Evolutionary conservation across 2,329 filamentous ascomycete species (phyloP), one percentile per base, ranked within the genome.

Genomic region (Aureobasidium melanogenum): DNA sequence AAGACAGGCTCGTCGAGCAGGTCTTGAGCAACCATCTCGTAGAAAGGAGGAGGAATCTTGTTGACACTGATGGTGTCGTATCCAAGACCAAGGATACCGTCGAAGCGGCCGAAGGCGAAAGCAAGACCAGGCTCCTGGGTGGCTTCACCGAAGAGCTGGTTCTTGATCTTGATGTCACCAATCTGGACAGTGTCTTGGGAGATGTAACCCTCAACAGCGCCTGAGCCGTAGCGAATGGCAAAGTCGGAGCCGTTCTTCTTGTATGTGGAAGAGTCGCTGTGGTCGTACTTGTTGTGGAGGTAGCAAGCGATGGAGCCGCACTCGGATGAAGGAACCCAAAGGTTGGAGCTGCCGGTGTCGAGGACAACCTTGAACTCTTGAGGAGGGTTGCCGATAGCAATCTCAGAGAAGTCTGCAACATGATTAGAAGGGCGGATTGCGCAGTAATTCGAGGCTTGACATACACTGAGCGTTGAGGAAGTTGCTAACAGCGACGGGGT

Each of bases 61-160:
- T 99, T 97, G 71, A 99, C 94, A n/a, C 92, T 92, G 76, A 99
- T 96, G 71, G 88, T 90, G 77, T 97, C 91, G 70, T 89, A 99
- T 64, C 91, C 94, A 64, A 99, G 84, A 72, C 94, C 94, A 64
- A 99, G 80, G 69, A 99, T 99, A 70, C 94, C 94, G 72, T 99
- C 94, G 72, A 99, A 99, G 69, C 91, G 86, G 72, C 94, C 94
- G 71, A 99, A 99, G 72, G 94, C 94, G 73, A 99, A 99, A 61
- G 94, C 94, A 70, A 99, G 84, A 65, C 95, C 95, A 66, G 94
- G 94, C 82, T 99, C 94, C 70, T 83, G 88, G 60, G 93, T 97
- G 36, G 93, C 94, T 80, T 99, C 94, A 66, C 93, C 95, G 70
- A 99, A 99, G 76, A 94, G 86, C 78, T 97, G 94, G 68, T 87